Evolutionary conservation across 192 early-diverging fungal species (phyloP).

Genomic region (Oehlia diaphana): DNA sequence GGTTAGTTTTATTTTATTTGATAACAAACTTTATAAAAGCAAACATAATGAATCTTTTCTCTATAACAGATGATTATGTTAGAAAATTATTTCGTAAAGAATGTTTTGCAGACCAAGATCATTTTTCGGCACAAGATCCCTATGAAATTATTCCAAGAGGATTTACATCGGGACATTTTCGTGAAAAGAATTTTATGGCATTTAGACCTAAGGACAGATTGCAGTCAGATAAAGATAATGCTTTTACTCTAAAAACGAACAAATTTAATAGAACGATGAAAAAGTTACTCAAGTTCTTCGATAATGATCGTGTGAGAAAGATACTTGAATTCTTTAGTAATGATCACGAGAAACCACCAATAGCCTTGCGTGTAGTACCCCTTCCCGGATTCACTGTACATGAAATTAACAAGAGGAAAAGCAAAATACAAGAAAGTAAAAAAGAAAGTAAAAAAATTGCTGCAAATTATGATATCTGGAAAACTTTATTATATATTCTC

Average conservation of each 20-base stretch:
- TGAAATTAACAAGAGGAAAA: background rate
- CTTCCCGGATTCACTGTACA: background rate
- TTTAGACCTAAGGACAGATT: background rate
- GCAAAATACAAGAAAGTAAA: background rate
- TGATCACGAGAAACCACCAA: background rate
- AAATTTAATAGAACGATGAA: background rate
- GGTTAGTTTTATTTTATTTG: background rate
- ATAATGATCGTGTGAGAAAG: background rate
- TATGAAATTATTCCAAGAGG: background rate
- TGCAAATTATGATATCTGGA: background rate
- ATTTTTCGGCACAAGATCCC: background rate
- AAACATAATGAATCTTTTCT: background rate
- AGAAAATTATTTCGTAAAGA: background rate
- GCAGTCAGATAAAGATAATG: background rate
- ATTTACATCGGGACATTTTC: background rate
- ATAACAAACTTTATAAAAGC: background rate
- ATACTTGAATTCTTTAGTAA: background rate
- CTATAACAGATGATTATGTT: background rate
- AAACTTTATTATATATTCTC: background rate
- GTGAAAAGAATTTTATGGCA: background rate
- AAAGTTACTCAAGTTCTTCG: background rate
- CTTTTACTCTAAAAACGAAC: no score
- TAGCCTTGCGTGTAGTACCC: background rate
- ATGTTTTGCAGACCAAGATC: background rate
- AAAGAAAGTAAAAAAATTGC: no score